Evolutionary conservation across 2,329 filamentous ascomycete genomes (phyloP).

Genomic region (Pyrenophora tritici-repentis): DNA sequence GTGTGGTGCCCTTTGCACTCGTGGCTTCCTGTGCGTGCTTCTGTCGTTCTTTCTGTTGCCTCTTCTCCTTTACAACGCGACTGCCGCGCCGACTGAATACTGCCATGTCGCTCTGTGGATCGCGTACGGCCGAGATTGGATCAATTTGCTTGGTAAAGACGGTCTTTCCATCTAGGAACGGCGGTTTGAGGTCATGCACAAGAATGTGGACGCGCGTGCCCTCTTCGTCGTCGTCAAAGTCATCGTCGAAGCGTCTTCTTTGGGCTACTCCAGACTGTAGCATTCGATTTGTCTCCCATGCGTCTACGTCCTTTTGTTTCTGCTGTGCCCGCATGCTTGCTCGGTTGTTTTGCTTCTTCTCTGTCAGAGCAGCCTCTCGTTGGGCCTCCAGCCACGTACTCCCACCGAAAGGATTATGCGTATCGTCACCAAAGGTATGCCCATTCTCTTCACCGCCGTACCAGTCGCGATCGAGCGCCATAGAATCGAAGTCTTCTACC

Average conservation of each 20-base stretch:
- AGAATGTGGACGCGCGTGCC: slow-evolving; percentile 85
- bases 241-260: slow-evolving; percentile 75
- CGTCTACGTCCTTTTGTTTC: slow-evolving; percentile 92
- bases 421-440: slow-evolving; percentile 85
- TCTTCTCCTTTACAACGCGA: slow-evolving; percentile 84
- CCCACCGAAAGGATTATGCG: slow-evolving; percentile 88
- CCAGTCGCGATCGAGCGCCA: slow-evolving; percentile 87
- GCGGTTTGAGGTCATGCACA: slow-evolving; percentile 90
- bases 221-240: slow-evolving; percentile 91
- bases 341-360: slow-evolving; percentile 77
- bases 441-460: slow-evolving; percentile 86
- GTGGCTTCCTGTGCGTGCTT: slow-evolving; percentile 95
- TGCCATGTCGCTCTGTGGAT: slow-evolving; percentile 97
- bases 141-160: slow-evolving; percentile 98
- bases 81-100: slow-evolving; percentile 97
- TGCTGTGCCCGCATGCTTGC: slow-evolving; percentile 77
- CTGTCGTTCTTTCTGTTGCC: slow-evolving; percentile 90
- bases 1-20: slow-evolving; percentile 84
- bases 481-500: slow-evolving; percentile 69
- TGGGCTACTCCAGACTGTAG: slow-evolving; percentile 94
- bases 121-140: slow-evolving; percentile 87
- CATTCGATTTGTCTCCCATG: slow-evolving; percentile 99
- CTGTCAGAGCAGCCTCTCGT: slow-evolving; percentile 71
- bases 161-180: slow-evolving; percentile 91
- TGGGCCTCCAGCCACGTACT: slow-evolving; percentile 76